phyloP scores from a whole-genome alignment of 2,329 filamentous ascomycete species.

The Aspergillus niger region DNA sequence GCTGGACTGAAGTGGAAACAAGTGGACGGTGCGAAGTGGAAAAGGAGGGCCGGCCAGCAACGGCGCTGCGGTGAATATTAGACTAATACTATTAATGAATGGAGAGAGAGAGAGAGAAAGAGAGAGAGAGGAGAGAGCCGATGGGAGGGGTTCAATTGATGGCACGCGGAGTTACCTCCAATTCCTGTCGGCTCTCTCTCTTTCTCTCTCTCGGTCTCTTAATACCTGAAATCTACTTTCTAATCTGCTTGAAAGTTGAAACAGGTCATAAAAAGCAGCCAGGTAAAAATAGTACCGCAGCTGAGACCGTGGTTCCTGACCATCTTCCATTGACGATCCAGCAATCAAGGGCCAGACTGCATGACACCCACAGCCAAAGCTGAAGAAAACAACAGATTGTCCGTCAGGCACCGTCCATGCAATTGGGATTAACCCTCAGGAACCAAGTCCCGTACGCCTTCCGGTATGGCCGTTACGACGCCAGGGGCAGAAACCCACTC shows the following conservation, averaged over 20 bases:
- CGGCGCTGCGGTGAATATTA: not conserved
- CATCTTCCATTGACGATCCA: not conserved
- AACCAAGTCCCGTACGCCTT: not conserved
- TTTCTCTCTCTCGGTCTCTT: too few species aligned
- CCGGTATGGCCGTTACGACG: slow-evolving; percentile 8
- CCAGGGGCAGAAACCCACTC: slow-evolving; percentile 6
- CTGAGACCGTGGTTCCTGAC: not conserved
- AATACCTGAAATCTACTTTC: not conserved
- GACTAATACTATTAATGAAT: too few species aligned
- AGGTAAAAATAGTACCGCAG: not conserved
- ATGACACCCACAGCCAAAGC: not conserved
- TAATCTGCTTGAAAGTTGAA: not conserved
- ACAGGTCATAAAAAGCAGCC: not conserved
- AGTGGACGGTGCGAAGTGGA: slow-evolving; percentile 1
- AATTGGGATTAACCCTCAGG: not conserved
- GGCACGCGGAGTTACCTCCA: not conserved
- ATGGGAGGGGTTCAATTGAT: not conserved
- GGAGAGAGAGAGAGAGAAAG: too few species aligned
- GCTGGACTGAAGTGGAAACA: slow-evolving; percentile 5
- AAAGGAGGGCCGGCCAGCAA: slow-evolving; percentile 7
- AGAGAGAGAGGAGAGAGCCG: not conserved
- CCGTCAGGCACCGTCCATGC: not conserved
- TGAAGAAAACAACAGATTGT: not conserved
- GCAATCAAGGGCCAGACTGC: not conserved
- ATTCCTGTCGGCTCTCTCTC: too few species aligned